These are phyloP conservation scores for Skeletonema tropicum DNA, from an alignment of 108 stramenopile genomes.

Conservation along the genomic window DNA sequence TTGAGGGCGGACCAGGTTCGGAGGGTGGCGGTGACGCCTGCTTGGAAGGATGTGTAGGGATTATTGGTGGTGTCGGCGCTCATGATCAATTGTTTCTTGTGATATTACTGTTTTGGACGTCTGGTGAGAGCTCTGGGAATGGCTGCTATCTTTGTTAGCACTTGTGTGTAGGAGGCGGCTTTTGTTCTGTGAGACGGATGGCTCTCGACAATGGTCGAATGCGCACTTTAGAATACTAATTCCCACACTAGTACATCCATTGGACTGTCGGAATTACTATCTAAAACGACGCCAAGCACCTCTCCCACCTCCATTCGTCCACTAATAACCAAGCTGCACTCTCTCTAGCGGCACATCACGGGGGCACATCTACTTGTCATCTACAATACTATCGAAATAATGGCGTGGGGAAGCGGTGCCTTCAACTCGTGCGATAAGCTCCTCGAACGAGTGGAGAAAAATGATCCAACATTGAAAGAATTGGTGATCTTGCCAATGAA, in stretches of 20 bases:
- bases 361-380: background rate
- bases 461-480: conserved; percentile 62
- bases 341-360: too few species aligned
- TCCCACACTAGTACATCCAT: too few species aligned
- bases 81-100: background rate
- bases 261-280: too few species aligned
- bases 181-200: background rate
- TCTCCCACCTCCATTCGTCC: too few species aligned
- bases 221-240: too few species aligned
- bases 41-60: conserved; percentile 70
- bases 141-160: too few species aligned
- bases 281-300: too few species aligned
- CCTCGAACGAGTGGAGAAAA: conserved; percentile 63
- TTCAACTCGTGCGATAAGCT: conserved; percentile 64
- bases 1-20: conserved; percentile 84
- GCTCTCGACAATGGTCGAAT: background rate
- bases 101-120: background rate
- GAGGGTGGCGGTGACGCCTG: conserved; percentile 85
- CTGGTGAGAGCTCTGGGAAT: too few species aligned
- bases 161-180: too few species aligned
- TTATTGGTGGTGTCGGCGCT: conserved; percentile 2
- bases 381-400: background rate
- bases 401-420: conserved; percentile 25
- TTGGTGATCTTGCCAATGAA: conserved; percentile 76
- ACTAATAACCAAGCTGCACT: too few species aligned